Base-by-base conservation (phyloP, 2,329 filamentous ascomycete genomes). In the Colletotrichum sojae region DNA sequence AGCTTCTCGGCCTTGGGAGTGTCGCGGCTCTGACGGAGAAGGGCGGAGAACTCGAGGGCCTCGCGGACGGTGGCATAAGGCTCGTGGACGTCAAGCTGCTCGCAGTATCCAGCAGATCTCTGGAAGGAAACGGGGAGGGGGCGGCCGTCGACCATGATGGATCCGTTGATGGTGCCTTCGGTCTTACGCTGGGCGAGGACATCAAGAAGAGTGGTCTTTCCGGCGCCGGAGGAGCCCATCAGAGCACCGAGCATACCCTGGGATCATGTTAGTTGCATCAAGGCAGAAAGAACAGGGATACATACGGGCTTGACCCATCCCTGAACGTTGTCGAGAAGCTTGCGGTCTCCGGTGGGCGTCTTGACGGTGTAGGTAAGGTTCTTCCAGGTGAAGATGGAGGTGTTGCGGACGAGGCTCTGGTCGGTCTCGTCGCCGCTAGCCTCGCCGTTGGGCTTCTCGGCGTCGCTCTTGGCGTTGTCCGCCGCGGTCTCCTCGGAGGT, bases 141-240 rank as follows among this genome's bases (percentile, higher is more conserved):
- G 9, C 87, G 87, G 1, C 93, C 93, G 71, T 95, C 92, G 16
- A 95, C 92, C 69, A 94, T 78, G 84, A 95, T 92, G 59, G 92
- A 90, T 52, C 93, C 93, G 18, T 82, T 83, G 27, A 95, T 92
- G 2, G 92, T 90, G 73, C 93, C 93, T 80, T 93, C 92, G 1
- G 91, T 94, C 67, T 92, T 92, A 73, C 93, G 89, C 70, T 92
- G 92, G 5, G 94, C 94, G 39, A 97, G 85, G 2, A 94, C 92
- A 78, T 97, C 94, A 6, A 97, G 83, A 3, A 97, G 86, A 0
- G 94, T 96, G 0, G 94, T 97, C 80, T 97, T 97, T 59, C 94
- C 94, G 16, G 94, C 94, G 72, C 93, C 93, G 12, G 91, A 92
- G 2, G 92, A 89, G 74, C 93, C 91, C 92, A 95, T 93, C n/a